Base-by-base conservation (phyloP, 2,329 filamentous ascomycete genomes). In the Cladosporium halotolerans region DNA sequence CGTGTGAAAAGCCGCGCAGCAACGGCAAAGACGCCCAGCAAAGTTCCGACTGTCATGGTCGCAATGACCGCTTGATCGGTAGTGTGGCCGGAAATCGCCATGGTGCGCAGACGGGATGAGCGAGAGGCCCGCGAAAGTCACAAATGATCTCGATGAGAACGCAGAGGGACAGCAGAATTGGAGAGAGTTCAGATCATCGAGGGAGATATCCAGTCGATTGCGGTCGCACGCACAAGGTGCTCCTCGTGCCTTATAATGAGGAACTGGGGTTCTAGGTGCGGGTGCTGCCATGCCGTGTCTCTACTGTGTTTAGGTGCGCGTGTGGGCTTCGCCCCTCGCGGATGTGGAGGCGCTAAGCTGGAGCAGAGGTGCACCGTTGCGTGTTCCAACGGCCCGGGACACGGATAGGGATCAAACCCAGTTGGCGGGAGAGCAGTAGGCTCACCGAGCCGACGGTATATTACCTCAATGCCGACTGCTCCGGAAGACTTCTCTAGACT, bases 1-100 rank as follows among this genome's bases (percentile, higher is more conserved):
- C 62, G 52, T 9, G 61, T 63, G 44, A 56, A 55, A 3, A 66
- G 51, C 44, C 63, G 54, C n/a, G 56, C 41, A 36, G 58, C 46
- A 14, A 60, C 62, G 6, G 59, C 55, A 13, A 63, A 44, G 28
- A 54, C 55, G 3, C 60, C 60, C 16, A 64, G 39, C 13, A 62
- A 47, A 8, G 62, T 65, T 44, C 61, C 60, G 33, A 58, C 53
- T 18, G 64, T 54, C 19, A 59, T 62, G 14, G 61, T 60, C 32
- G 56, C 62, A 9, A 62, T 56, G 34, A 65, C 62, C 40, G 59
- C 60, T 10, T 50, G 50, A 40, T 60, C 61, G 28, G 60, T 53
- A 16, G 63, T 59, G 47, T 65, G 62, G 7, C 63, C 46, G 55
- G 59, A 53, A 47, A 53, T 40, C 33, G 43, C 51, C 51, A 53